Percentiles rank a stretch among this genome's conserved stretches.
Conservation (phyloP, 768 basidiomycete genomes). For the Agaricus blazei region DNA sequence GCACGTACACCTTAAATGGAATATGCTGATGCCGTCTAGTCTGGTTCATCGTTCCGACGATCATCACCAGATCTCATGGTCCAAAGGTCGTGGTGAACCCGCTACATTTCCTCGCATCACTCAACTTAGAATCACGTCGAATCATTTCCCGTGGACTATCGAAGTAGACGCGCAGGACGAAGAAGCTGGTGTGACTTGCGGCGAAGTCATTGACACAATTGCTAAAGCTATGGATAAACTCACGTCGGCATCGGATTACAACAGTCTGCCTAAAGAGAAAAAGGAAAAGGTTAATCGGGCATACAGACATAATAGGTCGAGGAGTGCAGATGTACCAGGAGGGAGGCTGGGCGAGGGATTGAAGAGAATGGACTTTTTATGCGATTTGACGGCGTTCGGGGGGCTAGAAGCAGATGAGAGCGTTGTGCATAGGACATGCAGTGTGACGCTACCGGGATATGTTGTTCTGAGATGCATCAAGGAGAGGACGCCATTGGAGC, state of each 20-base stretch:
- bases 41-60: constrained; percentile 63
- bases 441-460: constrained; percentile 52
- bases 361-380: constrained; percentile 64
- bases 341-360: constrained; percentile 60
- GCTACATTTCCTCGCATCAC: constrained; percentile 64
- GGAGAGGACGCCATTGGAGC: constrained; percentile 40
- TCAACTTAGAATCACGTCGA: constrained; percentile 53
- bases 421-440: constrained; percentile 37
- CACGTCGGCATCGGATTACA: constrained; percentile 49
- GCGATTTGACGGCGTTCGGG: constrained; percentile 53
- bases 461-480: constrained; percentile 49
- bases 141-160: constrained; percentile 74
- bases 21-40: constrained; percentile 63
- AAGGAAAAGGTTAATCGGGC: constrained; percentile 42
- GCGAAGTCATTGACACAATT: constrained; percentile 61
- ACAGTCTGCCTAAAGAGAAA: constrained; percentile 26
- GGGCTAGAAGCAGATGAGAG: constrained; percentile 48
- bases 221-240: constrained; percentile 45
- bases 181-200: constrained; percentile 63
- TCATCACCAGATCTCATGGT: constrained; percentile 56
- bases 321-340: constrained; percentile 60
- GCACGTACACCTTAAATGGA: constrained; percentile 59
- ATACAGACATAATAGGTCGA: constrained; percentile 65
- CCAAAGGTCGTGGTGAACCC: constrained; percentile 61
- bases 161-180: constrained; percentile 58